Percentiles rank a stretch among this genome's conserved stretches.
These are phyloP conservation scores for Kernera saxatilis DNA, from an alignment of 345 rosid genomes.

Conservation along the genomic window DNA sequence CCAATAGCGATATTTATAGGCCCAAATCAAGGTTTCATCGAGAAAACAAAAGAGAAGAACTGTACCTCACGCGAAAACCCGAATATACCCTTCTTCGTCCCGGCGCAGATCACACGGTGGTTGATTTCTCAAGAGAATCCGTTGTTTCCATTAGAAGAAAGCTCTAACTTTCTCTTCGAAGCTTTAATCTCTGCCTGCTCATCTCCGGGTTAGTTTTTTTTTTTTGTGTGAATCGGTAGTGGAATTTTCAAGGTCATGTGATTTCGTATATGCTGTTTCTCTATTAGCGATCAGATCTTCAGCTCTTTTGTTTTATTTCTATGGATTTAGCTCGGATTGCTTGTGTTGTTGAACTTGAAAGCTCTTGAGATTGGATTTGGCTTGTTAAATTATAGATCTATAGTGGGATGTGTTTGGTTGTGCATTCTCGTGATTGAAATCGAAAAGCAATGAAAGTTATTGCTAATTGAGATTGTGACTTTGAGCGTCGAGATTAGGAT, in stretches of 20 bases:
- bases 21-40: not conserved
- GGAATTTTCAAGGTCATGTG: not conserved
- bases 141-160: slow-evolving; percentile 20
- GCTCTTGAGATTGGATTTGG: not conserved
- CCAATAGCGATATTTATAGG: not conserved
- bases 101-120: slow-evolving; percentile 9
- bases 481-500: not conserved
- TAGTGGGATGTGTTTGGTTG: not conserved
- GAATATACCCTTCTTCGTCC: slow-evolving; percentile 11
- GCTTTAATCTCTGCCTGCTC: not conserved
- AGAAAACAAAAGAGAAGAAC: too few species aligned
- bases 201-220: slow-evolving; percentile 7
- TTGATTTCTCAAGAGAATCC: not conserved
- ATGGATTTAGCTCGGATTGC: not conserved
- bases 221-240: not conserved
- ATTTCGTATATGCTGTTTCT: not conserved
- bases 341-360: not conserved
- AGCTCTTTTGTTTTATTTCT: not conserved
- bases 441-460: not conserved
- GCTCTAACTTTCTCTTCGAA: not conserved
- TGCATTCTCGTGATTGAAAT: slow-evolving; percentile 6
- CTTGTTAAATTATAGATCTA: not conserved
- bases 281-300: not conserved
- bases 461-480: not conserved
- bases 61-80: not conserved